These are phyloP conservation scores for Kandelia obovata DNA, from an alignment of 345 rosid species.

Conservation along the genomic window DNA sequence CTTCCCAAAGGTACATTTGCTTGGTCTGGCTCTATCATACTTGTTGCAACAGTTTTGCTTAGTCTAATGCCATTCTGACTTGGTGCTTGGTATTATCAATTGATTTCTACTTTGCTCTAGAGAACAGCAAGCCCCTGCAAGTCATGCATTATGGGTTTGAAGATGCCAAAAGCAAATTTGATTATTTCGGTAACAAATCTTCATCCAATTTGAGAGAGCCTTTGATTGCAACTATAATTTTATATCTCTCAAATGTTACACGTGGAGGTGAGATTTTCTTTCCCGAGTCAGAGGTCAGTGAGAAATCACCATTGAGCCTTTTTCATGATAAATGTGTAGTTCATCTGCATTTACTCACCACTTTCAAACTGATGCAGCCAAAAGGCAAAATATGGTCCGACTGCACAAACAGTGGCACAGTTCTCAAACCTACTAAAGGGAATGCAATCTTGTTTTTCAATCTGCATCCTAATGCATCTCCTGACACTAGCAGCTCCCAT, in stretches of 20 bases:
- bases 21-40: slow-evolving; percentile 1
- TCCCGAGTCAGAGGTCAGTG: slow-evolving; percentile 61
- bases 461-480: slow-evolving; percentile 45
- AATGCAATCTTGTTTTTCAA: slow-evolving; percentile 77
- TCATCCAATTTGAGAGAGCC: slow-evolving; percentile 26
- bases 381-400: slow-evolving; percentile 50
- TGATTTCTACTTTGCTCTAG: slow-evolving; percentile 35
- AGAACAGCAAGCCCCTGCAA: slow-evolving; percentile 48
- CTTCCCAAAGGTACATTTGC: slow-evolving; percentile 62
- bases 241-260: slow-evolving; percentile 69
- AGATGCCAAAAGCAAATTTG: slow-evolving; percentile 36
- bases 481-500: slow-evolving; percentile 63
- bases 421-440: slow-evolving; percentile 66
- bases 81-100: slow-evolving; percentile 5
- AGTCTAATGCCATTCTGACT: not conserved
- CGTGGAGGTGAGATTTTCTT: slow-evolving; percentile 75
- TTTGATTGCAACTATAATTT: slow-evolving; percentile 63
- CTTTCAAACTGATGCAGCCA: slow-evolving; percentile 33
- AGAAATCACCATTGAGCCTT: slow-evolving; percentile 5
- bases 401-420: slow-evolving; percentile 40
- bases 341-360: not conserved
- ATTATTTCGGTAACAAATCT: slow-evolving; percentile 51
- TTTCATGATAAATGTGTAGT: not conserved
- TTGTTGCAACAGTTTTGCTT: not conserved
- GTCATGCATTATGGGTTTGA: slow-evolving; percentile 49